phyloP scores from a whole-genome alignment of 306 rosid species.

The Cucurbita maxima region DNA sequence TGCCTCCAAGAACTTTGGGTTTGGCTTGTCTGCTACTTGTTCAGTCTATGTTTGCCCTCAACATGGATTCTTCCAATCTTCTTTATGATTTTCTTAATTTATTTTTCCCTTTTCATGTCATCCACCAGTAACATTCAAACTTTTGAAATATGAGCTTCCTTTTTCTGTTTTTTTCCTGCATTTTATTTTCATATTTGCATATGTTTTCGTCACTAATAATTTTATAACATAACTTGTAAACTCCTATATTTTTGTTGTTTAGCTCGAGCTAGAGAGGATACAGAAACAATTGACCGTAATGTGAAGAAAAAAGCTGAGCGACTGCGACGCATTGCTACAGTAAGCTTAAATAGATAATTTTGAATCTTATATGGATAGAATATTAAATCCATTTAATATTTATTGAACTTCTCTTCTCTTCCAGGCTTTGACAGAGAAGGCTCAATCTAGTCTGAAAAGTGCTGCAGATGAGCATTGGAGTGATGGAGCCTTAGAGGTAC shows the following conservation, averaged over 20 bases:
- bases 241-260: conserved; percentile 9
- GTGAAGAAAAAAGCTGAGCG: conserved; percentile 75
- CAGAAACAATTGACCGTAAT: conserved; percentile 59
- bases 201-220: background rate
- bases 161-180: background rate
- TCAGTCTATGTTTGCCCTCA: background rate
- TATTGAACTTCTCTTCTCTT: conserved; percentile 1
- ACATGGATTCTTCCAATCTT: background rate
- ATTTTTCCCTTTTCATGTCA: background rate
- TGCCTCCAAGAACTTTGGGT: background rate
- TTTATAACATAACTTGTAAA: background rate
- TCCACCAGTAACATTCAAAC: background rate
- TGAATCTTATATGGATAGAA: background rate
- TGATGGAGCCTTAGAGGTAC: conserved; percentile 95
- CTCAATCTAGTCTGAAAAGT: conserved; percentile 59
- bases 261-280: conserved; percentile 90
- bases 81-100: background rate
- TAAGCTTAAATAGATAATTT: conserved; percentile 21
- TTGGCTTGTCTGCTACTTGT: background rate
- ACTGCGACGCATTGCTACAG: conserved; percentile 54
- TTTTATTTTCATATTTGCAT: background rate
- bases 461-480: conserved; percentile 97
- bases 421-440: conserved; percentile 71
- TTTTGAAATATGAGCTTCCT: background rate
- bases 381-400: background rate